These are phyloP conservation scores for Tylopilus balloui DNA, from an alignment of 768 basidiomycete species.

Conservation along the genomic window DNA sequence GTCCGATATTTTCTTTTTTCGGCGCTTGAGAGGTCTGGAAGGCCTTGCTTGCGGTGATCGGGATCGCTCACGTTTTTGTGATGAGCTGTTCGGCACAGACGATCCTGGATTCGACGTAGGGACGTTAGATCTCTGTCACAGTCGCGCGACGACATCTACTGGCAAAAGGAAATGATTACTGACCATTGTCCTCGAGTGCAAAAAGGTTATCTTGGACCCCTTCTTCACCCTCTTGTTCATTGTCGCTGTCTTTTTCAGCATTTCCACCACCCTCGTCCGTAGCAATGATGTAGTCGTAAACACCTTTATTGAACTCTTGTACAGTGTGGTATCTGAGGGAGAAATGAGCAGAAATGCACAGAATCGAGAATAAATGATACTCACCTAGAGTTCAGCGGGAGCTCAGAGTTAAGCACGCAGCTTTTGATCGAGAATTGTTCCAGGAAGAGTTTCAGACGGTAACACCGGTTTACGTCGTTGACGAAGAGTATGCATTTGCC, in stretches of 20 bases:
- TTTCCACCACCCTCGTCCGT: conserved; percentile 80
- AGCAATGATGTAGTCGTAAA: conserved; percentile 98
- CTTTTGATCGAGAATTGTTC: conserved; percentile 97
- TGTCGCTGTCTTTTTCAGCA: conserved; percentile 47
- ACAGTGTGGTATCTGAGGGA: conserved; percentile 82
- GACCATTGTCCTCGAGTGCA: conserved; percentile 28
- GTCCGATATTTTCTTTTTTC: conserved; percentile 48
- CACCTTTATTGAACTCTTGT: conserved; percentile 97
- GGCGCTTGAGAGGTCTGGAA: conserved; percentile 48
- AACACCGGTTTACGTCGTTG: conserved; percentile 91
- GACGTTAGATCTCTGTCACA: conserved; percentile 42
- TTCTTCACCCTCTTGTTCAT: conserved; percentile 40
- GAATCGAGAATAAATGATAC: not conserved
- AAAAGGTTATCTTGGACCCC: not conserved
- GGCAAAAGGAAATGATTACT: conserved; percentile 6
- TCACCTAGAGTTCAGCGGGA: conserved; percentile 89
- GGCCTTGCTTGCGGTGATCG: conserved; percentile 35
- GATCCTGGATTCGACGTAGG: conserved; percentile 14
- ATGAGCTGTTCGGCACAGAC: conserved; percentile 11
- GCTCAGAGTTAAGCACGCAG: conserved; percentile 93
- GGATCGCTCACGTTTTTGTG: conserved; percentile 58
- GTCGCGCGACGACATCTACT: conserved; percentile 27
- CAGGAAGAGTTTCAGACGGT: conserved; percentile 94
- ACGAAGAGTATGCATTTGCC: conserved; percentile 98
- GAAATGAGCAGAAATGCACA: conserved; percentile 1